These are phyloP conservation scores for Daldinia bambusicola DNA, from an alignment of 495 filamentous ascomycete species.

Conservation along the genomic window DNA sequence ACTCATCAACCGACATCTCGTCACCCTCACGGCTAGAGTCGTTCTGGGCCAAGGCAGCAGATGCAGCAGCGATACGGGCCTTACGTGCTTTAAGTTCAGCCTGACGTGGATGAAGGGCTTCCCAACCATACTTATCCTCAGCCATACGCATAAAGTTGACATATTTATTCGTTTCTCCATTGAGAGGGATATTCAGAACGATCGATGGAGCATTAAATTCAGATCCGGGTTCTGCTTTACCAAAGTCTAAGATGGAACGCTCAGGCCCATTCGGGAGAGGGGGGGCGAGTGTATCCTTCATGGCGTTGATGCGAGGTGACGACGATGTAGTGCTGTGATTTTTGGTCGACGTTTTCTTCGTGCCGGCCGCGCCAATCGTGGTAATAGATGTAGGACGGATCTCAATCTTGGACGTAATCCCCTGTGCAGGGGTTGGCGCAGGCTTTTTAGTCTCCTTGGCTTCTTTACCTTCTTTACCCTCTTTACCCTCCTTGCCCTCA, in stretches of 20 bases:
- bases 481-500: slow-evolving; percentile 45
- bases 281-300: slow-evolving; percentile 54
- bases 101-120: slow-evolving; percentile 87
- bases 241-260: slow-evolving; percentile 63
- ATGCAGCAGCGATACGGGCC: slow-evolving; percentile 83
- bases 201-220: slow-evolving; percentile 76
- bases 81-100: slow-evolving; percentile 85
- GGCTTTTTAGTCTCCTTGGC: slow-evolving; percentile 50
- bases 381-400: slow-evolving; percentile 53
- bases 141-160: slow-evolving; percentile 95
- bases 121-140: slow-evolving; percentile 92
- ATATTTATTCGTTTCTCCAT: slow-evolving; percentile 84
- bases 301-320: slow-evolving; percentile 53
- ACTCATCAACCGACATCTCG: slow-evolving; percentile 76
- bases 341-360: slow-evolving; percentile 52
- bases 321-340: slow-evolving; percentile 54
- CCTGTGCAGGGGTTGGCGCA: slow-evolving; percentile 44
- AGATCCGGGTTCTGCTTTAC: slow-evolving; percentile 59
- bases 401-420: slow-evolving; percentile 49
- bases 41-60: slow-evolving; percentile 79
- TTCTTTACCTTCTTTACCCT: slow-evolving; percentile 44
- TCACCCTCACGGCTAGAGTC: slow-evolving; percentile 78
- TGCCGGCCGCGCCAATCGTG: slow-evolving; percentile 52
- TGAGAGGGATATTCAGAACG: slow-evolving; percentile 80
- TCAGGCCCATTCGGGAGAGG: slow-evolving; percentile 51